phyloP scores from a whole-genome alignment of 352 stramenopile genomes.

The Pythium aristosporum region DNA sequence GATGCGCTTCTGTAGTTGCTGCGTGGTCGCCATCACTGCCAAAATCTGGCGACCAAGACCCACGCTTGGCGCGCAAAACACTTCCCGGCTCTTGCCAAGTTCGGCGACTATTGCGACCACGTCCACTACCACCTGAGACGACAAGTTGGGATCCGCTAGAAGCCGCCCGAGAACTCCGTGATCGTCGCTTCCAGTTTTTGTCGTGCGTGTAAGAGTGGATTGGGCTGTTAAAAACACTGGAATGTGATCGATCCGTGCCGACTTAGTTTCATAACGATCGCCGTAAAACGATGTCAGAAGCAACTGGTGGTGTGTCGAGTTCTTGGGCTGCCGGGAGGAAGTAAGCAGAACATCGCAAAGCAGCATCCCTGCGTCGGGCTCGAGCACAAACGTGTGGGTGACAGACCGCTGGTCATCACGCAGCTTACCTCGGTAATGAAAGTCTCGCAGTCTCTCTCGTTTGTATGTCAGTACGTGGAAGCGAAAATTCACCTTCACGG shows the following conservation, averaged over 20 bases:
- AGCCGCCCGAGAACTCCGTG: constrained; percentile 22
- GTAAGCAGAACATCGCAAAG: constrained; percentile 8
- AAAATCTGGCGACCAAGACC: constrained; percentile 26
- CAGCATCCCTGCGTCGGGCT: constrained; percentile 3
- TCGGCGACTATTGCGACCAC: constrained; percentile 29
- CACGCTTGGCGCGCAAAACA: constrained; percentile 26
- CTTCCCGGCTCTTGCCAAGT: constrained; percentile 26
- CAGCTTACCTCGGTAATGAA: constrained; percentile 20
- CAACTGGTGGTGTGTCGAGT: constrained; percentile 2
- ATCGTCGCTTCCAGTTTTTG: too few species aligned
- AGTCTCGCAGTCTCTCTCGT: constrained; percentile 13
- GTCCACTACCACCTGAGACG: constrained; percentile 12
- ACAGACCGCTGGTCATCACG: neutral
- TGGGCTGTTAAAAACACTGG: too few species aligned
- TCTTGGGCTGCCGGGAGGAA: neutral
- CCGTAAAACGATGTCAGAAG: neutral
- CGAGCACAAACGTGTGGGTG: constrained; percentile 13
- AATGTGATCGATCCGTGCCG: neutral
- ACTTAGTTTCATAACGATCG: neutral
- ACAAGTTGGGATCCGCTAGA: constrained; percentile 13
- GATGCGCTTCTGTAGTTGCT: neutral
- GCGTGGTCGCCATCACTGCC: constrained; percentile 12
- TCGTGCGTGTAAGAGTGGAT: neutral
- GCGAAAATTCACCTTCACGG: neutral
- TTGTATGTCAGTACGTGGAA: constrained; percentile 4